Evolutionary conservation across 495 filamentous ascomycete species (phyloP).

Genomic region (Rhizodiscina lignyota): DNA sequence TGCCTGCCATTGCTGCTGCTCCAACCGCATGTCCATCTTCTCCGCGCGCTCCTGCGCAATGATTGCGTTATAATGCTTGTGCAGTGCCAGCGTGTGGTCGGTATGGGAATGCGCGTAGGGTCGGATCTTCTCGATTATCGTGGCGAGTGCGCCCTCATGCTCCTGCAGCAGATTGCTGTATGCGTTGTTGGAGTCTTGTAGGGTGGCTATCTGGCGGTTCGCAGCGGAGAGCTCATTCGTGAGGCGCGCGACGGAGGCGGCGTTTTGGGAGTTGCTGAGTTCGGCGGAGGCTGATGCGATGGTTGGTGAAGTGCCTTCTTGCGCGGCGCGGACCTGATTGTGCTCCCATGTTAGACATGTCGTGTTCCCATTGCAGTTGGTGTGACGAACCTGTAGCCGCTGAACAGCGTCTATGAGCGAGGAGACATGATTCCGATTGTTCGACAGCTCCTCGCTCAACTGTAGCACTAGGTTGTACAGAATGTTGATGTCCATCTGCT

Average conservation of each 20-base stretch:
- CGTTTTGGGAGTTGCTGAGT: slow-evolving; percentile 1
- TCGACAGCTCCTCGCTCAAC: slow-evolving; percentile 55
- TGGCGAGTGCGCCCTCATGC: slow-evolving; percentile 37
- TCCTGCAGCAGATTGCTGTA: slow-evolving; percentile 38
- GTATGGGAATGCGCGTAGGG: slow-evolving; percentile 46
- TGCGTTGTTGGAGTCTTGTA: slow-evolving; percentile 32
- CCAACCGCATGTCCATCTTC: slow-evolving; percentile 39
- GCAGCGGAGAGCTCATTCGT: slow-evolving; percentile 34
- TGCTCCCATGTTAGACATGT: neutral
- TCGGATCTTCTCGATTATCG: slow-evolving; percentile 43
- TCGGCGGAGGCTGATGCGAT: slow-evolving; percentile 3
- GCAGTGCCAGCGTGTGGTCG: slow-evolving; percentile 36
- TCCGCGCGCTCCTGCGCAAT: slow-evolving; percentile 40
- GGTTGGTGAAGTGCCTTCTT: slow-evolving; percentile 11
- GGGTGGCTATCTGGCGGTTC: slow-evolving; percentile 27
- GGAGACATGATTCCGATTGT: slow-evolving; percentile 61
- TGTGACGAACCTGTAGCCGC: slow-evolving; percentile 34
- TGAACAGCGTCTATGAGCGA: slow-evolving; percentile 54
- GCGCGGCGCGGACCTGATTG: slow-evolving; percentile 7
- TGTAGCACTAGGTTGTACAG: slow-evolving; percentile 73
- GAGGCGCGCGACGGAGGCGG: slow-evolving; percentile 24
- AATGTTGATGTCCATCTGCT: slow-evolving; percentile 76
- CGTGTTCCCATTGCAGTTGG: neutral
- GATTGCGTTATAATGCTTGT: slow-evolving; percentile 42
- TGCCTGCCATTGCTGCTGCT: slow-evolving; percentile 50